These are phyloP conservation scores for Yamadazyma sp. DNA, from an alignment of 805 yeast genomes.

Conservation along the genomic window DNA sequence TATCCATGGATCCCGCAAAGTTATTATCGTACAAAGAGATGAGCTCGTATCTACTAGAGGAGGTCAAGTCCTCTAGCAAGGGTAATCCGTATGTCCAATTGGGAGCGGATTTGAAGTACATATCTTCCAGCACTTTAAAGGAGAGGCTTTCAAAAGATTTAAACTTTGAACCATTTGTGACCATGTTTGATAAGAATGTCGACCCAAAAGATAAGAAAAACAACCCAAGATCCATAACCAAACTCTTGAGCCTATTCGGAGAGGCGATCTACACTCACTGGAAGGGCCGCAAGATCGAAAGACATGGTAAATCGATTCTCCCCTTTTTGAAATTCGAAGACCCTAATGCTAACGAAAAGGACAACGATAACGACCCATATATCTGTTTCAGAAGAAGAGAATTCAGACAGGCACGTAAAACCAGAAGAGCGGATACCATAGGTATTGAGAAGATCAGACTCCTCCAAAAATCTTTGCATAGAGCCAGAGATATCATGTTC, in stretches of 20 bases:
- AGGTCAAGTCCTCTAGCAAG: conserved; percentile 28
- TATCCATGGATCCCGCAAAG: conserved; percentile 80
- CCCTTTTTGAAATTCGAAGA: conserved; percentile 84
- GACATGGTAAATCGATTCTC: conserved; percentile 67
- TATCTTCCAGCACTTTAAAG: conserved; percentile 58
- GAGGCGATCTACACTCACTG: conserved; percentile 73
- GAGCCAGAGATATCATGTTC: conserved; percentile 68
- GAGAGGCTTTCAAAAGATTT: conserved; percentile 56
- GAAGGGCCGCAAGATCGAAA: conserved; percentile 67
- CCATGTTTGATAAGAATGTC: conserved; percentile 52
- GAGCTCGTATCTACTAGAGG: conserved; percentile 46
- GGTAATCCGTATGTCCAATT: conserved; percentile 27
- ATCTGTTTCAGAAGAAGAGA: conserved; percentile 95
- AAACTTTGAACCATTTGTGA: conserved; percentile 53
- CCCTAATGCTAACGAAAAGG: conserved; percentile 71
- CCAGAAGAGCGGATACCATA: conserved; percentile 89
- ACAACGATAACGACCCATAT: conserved; percentile 87
- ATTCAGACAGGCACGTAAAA: conserved; percentile 91
- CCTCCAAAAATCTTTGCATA: conserved; percentile 72
- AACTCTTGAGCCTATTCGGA: conserved; percentile 61
- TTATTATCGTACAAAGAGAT: conserved; percentile 71
- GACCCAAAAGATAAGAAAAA: conserved; percentile 22
- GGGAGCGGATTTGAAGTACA: conserved; percentile 33
- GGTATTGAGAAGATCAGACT: conserved; percentile 80
- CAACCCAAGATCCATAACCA: conserved; percentile 42